Base-by-base conservation (phyloP, 1,139 yeast genomes). In the Saccharomyces hybrid region DNA sequence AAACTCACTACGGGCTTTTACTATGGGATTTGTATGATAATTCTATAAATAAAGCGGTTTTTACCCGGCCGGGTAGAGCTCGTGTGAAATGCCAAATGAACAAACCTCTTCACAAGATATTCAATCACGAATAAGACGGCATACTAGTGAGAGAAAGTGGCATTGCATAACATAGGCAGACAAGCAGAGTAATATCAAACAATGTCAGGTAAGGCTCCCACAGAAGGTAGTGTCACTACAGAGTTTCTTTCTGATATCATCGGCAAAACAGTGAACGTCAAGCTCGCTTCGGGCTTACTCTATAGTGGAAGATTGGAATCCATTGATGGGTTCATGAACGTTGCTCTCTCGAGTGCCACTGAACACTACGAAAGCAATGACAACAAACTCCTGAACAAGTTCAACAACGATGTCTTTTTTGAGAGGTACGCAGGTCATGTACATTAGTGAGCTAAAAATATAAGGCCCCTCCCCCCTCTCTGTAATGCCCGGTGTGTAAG, bases 241-340 rank as follows among this genome's bases (percentile, higher is more conserved):
- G 79, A 81, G 55, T 93, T 93, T 67, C 78, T 93, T 50, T 77
- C 88, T 49, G 84, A 83, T 53, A 86, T 93, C 60, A 83, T 88
- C 46, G 96, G 97, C 47, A 79, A 84, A 55, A 77, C 81, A 28
- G 98, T 93, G 41, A 76, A 83, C 51, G 97, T 95, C 29, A 89
- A 88, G 69, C 80, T 91, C 56, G 83, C 85, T 68, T 88, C 95
- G 46, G 98, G 97, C 12, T 83, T 91, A 57, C 88, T 88, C 59
- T 93, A 90, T 71, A 79, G 76, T 49, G 88, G 88, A 14, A 79
- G 75, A 57, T 78, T 93, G 56, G 95, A 88, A 64, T 88, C 97
- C 51, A 91, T 93, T 55, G 99, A 93, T 68, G 98, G 99, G 14
- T 95, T 84, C 73, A 91, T 93, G 97, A 95, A 95, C 72, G 86